Evolutionary conservation across 495 filamentous ascomycete species (phyloP), one percentile per base, ranked within the genome.

Genomic region (Cercophora samala): DNA sequence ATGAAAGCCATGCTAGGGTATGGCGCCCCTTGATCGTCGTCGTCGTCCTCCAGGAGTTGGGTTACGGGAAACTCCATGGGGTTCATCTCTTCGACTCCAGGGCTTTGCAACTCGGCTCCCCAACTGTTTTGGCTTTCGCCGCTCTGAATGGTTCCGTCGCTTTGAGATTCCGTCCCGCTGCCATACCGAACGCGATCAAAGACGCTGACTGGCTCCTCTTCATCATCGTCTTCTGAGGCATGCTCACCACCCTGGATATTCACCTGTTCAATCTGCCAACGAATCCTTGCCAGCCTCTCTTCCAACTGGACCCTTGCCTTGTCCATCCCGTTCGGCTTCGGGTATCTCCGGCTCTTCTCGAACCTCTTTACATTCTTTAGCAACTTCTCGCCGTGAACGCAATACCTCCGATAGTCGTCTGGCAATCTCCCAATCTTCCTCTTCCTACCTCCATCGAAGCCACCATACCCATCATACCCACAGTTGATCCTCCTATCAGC

Each of bases 371-470:
- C 56, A 81, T 86, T 75, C 69, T 82, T 68, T 26, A 81, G 68
- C 54, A 93, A 72, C 67, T 82, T 81, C 21, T 83, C 82, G 0
- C 87, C 89, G 67, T 93, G 90, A 29, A 89, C 87, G 63, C 86
- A 82, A 63, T 89, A 91, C 22, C 89, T 83, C 15, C 89, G 84
- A 69, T 89, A 91, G 70, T 93, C 90, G 32, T 89, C 88, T 2
- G 88, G 87, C 51, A 88, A 79, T n/a, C 88, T 87, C 37, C 37
- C 37, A 46, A 64, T 84, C 80, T 17, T 84, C 78, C 4, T 80
- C 13, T 9, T 73, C 70, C 89, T 89, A 17, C 83, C 83, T 60
- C 79, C 76, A 60, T 85, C 81, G 32, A 89, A 89, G 13, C 79
- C 78, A 64, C 87, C 83, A 63, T 89, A 92, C 0, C 88, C 88